A percentile compares a stretch with the other conserved stretches of the same genome.
Conservation (phyloP, 148 eudicot genomes). For the Vaccinium darrowii region DNA sequence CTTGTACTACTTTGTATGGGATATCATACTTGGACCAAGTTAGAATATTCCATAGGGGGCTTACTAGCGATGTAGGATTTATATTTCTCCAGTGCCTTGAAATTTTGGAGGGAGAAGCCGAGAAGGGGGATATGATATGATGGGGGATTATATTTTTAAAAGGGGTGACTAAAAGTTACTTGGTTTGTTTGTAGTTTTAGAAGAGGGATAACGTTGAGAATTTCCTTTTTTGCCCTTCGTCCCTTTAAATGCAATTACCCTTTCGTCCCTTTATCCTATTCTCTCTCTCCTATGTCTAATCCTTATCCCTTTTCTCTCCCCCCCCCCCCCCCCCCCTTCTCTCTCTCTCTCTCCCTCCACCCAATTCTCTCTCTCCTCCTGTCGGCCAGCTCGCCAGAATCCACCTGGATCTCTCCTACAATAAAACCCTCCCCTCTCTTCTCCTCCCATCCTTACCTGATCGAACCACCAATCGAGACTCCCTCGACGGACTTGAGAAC, state of each 20-base stretch:
- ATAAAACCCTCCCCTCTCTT: neutral
- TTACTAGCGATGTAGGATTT: neutral
- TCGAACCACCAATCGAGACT: neutral
- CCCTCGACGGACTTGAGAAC: slow-evolving; percentile 12
- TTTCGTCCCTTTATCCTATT: too few species aligned
- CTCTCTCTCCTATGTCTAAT: too few species aligned
- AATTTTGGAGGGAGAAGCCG: too few species aligned
- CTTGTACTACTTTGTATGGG: neutral
- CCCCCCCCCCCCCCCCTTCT: neutral
- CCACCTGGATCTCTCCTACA: neutral
- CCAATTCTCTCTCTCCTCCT: slow-evolving; percentile 2
- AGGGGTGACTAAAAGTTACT: too few species aligned
- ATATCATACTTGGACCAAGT: neutral
- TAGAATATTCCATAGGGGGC: neutral
- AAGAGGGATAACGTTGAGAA: too few species aligned
- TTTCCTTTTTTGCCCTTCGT: too few species aligned
- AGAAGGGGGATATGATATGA: too few species aligned
- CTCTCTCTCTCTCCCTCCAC: neutral
- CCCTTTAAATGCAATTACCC: too few species aligned
- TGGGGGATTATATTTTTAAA: too few species aligned
- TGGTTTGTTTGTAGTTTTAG: too few species aligned
- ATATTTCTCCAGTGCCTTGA: neutral
- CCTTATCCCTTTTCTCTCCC: too few species aligned
- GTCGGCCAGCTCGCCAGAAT: slow-evolving; percentile 14
- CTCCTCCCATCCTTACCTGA: neutral